Evolutionary conservation across 108 stramenopile species (phyloP), one percentile per base, ranked within the genome.

Genomic region (Cyclotella distinguenda): DNA sequence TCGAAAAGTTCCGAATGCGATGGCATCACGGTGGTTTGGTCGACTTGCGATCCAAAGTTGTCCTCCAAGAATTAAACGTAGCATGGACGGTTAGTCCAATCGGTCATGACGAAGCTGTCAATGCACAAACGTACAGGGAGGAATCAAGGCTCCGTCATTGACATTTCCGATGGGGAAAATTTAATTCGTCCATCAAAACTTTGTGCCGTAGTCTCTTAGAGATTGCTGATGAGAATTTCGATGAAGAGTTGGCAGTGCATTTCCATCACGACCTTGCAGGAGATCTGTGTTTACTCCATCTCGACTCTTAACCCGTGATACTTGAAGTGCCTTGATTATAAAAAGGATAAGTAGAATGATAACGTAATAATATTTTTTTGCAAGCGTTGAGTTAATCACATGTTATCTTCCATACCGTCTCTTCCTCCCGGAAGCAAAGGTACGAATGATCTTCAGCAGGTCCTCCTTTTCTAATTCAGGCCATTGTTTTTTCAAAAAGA

Each of bases 401-500:
- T 18, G 13, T 74, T 83, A 91, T 52, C 80, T 82, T 54, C 95
- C 95, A 78, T 82, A 96, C 15, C 95, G 72, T 52, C 95, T 71
- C 31, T 79, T 63, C 70, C 95, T 77, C 26, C 86, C 86, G 23
- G 64, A 50, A 12, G 87, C 89, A 67, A 82, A 91, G 10, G 56
- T 64, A 33, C 69, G 73, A 47, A 87, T 69, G 18, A 91, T 81
- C 6, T 66, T 56, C 34, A 86, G 13, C 33, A 88, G 75, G 46
- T 89, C 94, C 21, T 71, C 62, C 60, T 70, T 84, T 51, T 72
- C 58, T 42, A 86, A 65, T 55, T 86, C 96, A 45, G 99, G 99
- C 99, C 99, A 99, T 5, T 69, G 71, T 63, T 95, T 95, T 36
- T 94, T 78, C 21, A 97, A 39, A 65, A 99, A 99, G 70, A 96